Evolutionary conservation across 192 early-diverging fungal genomes (phyloP).

Genomic region (Polychytrium aggregatum): DNA sequence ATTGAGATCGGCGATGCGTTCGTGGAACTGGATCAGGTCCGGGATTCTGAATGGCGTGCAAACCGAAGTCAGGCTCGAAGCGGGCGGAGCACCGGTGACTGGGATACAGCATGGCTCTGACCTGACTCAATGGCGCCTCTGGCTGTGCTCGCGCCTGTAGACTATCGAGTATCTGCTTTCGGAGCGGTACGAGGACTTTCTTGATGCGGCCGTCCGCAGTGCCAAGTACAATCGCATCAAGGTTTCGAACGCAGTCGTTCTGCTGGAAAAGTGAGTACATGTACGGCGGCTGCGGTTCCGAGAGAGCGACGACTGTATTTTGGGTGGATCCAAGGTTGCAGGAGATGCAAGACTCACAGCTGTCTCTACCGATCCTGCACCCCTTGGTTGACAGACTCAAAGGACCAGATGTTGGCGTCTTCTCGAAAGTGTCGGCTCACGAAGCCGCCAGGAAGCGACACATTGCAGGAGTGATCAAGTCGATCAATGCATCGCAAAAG

Average conservation of each 20-base stretch:
- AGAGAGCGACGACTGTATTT: too few species aligned
- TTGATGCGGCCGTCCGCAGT: constrained; percentile 49
- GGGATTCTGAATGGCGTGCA: background rate
- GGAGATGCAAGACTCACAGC: too few species aligned
- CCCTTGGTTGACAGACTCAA: too few species aligned
- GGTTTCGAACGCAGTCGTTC: constrained; percentile 41
- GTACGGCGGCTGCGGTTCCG: too few species aligned
- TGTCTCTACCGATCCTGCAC: too few species aligned
- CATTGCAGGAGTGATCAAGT: too few species aligned
- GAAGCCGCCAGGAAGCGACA: too few species aligned
- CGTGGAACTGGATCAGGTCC: constrained; percentile 62
- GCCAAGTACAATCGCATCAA: constrained; percentile 56
- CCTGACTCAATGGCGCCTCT: background rate
- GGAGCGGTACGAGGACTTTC: constrained; percentile 69
- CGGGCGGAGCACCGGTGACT: background rate
- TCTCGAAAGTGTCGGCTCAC: too few species aligned
- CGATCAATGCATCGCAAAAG: too few species aligned
- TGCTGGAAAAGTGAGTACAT: constrained; percentile 75
- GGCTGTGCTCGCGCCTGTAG: constrained; percentile 18
- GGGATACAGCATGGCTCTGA: background rate
- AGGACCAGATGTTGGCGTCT: too few species aligned
- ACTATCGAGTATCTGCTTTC: constrained; percentile 49
- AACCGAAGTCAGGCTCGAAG: background rate
- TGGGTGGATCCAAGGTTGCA: too few species aligned
- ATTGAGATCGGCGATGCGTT: constrained; percentile 54